Percentiles rank a stretch among this genome's conserved stretches.
phyloP scores from a whole-genome alignment of 1,284 basidiomycete genomes.

The Ceratobasidium sp. region DNA sequence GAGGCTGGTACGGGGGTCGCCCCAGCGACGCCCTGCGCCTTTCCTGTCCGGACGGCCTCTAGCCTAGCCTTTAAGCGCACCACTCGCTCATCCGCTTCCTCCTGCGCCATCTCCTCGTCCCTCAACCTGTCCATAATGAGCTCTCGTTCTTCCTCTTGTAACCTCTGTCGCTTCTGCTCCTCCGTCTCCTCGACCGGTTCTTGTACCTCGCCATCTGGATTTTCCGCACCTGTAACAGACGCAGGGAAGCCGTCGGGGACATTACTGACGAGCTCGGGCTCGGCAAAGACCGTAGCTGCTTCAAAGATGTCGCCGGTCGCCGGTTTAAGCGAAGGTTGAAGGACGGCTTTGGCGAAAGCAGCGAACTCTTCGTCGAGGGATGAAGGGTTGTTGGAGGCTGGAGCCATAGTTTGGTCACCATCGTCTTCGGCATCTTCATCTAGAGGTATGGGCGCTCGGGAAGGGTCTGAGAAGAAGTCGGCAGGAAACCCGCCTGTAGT shows the following conservation, averaged over 20 bases:
- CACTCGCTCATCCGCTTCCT: constrained; percentile 81
- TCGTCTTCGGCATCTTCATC: constrained; percentile 56
- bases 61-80: constrained; percentile 65
- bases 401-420: constrained; percentile 46
- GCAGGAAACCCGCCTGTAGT: constrained; percentile 57
- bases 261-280: constrained; percentile 61
- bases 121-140: constrained; percentile 80
- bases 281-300: constrained; percentile 71
- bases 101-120: constrained; percentile 81
- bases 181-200: constrained; percentile 48
- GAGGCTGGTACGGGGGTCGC: background rate
- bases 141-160: constrained; percentile 74
- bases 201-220: constrained; percentile 43
- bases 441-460: constrained; percentile 55
- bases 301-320: constrained; percentile 58
- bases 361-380: constrained; percentile 55
- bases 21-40: constrained; percentile 5
- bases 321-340: constrained; percentile 25
- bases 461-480: constrained; percentile 81
- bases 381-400: constrained; percentile 43
- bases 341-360: constrained; percentile 56
- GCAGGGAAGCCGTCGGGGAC: constrained; percentile 60
- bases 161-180: constrained; percentile 55
- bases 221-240: constrained; percentile 25
- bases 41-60: constrained; percentile 55